These are phyloP conservation scores for Candida taoyuanica DNA, from an alignment of 805 yeast genomes.

Conservation along the genomic window DNA sequence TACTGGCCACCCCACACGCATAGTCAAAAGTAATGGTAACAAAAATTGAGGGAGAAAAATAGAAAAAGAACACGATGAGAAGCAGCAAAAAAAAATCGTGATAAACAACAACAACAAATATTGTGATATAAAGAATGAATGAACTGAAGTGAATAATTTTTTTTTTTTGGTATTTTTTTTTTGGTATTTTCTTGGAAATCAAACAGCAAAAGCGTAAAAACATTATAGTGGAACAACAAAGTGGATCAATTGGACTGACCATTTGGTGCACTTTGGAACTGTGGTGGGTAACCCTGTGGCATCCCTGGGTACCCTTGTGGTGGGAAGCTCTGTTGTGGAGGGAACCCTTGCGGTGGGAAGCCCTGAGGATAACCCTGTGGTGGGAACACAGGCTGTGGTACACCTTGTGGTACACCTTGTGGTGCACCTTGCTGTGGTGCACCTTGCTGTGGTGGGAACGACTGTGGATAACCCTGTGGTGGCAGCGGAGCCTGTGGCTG, in stretches of 20 bases:
- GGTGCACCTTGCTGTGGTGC: too few species aligned
- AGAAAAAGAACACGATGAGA: too few species aligned
- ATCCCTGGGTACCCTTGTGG: slow-evolving; percentile 17
- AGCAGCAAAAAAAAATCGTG: background rate
- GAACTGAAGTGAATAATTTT: background rate
- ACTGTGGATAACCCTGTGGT: slow-evolving; percentile 22
- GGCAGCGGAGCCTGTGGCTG: slow-evolving; percentile 20
- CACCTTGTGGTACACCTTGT: slow-evolving; percentile 13
- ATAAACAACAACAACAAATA: background rate
- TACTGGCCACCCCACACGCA: slow-evolving; percentile 3
- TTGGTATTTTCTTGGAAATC: background rate
- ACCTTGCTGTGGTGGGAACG: slow-evolving; percentile 10
- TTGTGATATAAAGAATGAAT: background rate
- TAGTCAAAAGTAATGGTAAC: background rate
- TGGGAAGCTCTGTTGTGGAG: slow-evolving; percentile 7
- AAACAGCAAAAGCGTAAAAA: slow-evolving; percentile 3
- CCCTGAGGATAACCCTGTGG: slow-evolving; percentile 17
- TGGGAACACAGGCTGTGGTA: slow-evolving; percentile 14
- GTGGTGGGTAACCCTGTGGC: slow-evolving; percentile 17
- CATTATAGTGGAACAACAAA: background rate
- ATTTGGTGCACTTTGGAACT: slow-evolving; percentile 5
- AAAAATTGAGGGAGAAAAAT: background rate
- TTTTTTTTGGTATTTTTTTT: slow-evolving; percentile 5
- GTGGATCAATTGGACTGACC: slow-evolving; percentile 9
- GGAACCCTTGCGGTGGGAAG: slow-evolving; percentile 18